Conservation (phyloP, 345 rosid genomes). For the Rhizophora mangle region DNA sequence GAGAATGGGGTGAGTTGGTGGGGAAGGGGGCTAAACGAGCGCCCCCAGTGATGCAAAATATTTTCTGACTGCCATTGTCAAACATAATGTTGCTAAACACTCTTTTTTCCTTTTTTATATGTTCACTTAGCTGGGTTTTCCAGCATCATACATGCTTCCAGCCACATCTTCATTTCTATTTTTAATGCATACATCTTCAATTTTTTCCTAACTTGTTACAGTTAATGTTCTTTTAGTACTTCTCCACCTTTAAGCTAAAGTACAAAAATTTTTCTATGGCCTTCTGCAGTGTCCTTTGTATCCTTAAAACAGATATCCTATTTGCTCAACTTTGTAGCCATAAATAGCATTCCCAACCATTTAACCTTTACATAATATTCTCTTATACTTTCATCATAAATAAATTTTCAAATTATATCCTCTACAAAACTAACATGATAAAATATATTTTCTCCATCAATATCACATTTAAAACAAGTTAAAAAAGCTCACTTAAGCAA, state of each 20-base stretch:
- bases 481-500: background rate
- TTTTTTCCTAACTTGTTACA: no score
- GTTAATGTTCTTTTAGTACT: background rate
- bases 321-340: no score
- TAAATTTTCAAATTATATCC: no score
- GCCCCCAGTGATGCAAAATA: background rate
- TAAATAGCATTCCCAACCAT: no score
- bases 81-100: background rate
- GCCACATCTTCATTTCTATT: background rate
- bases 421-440: background rate
- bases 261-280: no score
- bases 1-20: no score
- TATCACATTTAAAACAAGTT: background rate
- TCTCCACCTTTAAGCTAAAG: background rate
- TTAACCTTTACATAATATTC: no score
- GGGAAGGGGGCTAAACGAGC: no score
- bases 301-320: no score
- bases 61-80: background rate
- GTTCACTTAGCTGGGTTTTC: background rate
- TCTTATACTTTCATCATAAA: no score
- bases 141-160: background rate
- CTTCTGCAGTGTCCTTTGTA: no score
- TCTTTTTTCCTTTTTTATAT: background rate
- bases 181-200: no score
- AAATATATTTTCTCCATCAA: background rate